Percentiles rank a stretch among this genome's conserved stretches.
phyloP scores from a whole-genome alignment of 1,284 basidiomycete species.

The Phlebopus sp. region DNA sequence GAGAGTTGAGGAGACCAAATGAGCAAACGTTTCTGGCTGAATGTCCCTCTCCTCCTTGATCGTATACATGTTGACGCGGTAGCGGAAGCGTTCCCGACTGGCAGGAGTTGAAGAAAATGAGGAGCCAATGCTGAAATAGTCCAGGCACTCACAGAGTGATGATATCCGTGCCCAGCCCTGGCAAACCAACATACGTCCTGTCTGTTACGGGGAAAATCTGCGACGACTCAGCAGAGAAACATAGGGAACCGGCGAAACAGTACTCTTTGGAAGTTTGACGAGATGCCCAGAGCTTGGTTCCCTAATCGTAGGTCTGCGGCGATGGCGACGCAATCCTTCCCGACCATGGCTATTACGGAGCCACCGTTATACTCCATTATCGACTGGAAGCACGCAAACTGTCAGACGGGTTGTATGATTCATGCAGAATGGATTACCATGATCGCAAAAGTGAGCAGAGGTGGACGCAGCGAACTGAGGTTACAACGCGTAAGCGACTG shows the following conservation, averaged over 20 bases:
- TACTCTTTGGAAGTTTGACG: conserved; percentile 94
- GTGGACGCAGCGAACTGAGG: neutral
- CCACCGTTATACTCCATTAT: conserved; percentile 92
- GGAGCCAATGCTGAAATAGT: conserved; percentile 1
- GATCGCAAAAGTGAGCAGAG: conserved; percentile 9
- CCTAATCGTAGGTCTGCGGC: conserved; percentile 94
- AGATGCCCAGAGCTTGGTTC: conserved; percentile 85
- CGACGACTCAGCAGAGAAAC: conserved; percentile 5
- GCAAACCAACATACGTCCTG: conserved; percentile 88
- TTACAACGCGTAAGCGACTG: conserved; percentile 24
- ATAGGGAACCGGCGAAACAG: conserved; percentile 1
- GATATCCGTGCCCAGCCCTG: conserved; percentile 93
- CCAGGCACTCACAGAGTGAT: conserved; percentile 75
- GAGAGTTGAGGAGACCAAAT: conserved; percentile 94
- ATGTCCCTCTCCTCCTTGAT: conserved; percentile 99
- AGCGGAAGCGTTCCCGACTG: conserved; percentile 87
- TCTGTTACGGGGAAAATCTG: conserved; percentile 95
- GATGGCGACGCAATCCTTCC: conserved; percentile 99
- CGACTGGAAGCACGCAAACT: conserved; percentile 46
- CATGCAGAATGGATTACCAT: conserved; percentile 24
- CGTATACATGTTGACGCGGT: conserved; percentile 97
- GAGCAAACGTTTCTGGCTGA: conserved; percentile 94
- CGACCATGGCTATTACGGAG: conserved; percentile 98
- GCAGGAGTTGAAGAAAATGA: conserved; percentile 10
- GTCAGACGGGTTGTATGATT: conserved; percentile 10